Evolutionary conservation across 2,329 filamentous ascomycete genomes (phyloP), one percentile per base, ranked within the genome.

Genomic region (Penicillium nordicum): DNA sequence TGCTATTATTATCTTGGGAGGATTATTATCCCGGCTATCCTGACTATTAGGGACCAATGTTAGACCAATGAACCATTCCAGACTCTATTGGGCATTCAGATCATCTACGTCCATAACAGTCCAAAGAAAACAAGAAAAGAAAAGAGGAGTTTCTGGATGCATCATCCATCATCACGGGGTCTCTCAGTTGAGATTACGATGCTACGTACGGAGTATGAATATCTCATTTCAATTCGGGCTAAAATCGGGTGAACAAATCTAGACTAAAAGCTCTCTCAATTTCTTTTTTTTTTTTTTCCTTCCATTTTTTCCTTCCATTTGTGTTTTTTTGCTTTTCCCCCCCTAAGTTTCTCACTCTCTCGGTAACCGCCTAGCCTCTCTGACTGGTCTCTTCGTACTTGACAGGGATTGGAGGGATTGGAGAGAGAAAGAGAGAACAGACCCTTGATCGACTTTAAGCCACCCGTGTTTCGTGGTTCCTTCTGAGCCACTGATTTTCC

Each of bases 371-470:
- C 48, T 42, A 42, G 44, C 23, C 44, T 44, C 46, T 50, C 46
- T 50, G 25, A 43, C 52, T 55, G 46, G 54, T 44, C 25, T 45
- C 10, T 29, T 18, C 42, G 46, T 44, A 62, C 55, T 57, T 23
- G 23, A 38, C 60, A 63, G 56, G 58, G 21, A 21, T 21, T 21
- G 21, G 21, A 18, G 18, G 18, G 60, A 64, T 64, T 41, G 44
- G 21, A 47, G 38, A 25, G 42, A 59, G 42, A 46, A 29, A 23
- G 38, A 59, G 57, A 57, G 63, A 66, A 66, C 63, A 65, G 63
- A 63, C 63, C 64, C 64, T 66, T 58, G 62, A 66, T 66, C 60
- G 60, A 45, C 59, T 54, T 64, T 46, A 61, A 64, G 63, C 63
- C 63, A 65, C 62, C 61, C 61, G 61, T 63, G 59, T 62, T 62